phyloP scores from a whole-genome alignment of 306 rosid genomes.

The Rosa multiflora region DNA sequence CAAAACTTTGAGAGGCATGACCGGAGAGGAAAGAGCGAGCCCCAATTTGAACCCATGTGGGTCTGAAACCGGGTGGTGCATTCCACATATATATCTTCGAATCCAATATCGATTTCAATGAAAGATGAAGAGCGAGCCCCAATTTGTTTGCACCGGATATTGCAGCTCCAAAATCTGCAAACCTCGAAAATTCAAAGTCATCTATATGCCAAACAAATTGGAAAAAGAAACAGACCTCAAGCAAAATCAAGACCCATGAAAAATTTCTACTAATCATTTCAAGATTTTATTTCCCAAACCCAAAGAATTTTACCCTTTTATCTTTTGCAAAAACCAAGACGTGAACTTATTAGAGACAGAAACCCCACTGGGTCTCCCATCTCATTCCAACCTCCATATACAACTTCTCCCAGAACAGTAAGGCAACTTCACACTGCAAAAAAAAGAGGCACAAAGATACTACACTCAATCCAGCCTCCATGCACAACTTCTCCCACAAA shows the following conservation, averaged over 20 bases:
- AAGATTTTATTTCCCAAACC: too few relatives aligned
- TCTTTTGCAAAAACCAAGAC: not conserved
- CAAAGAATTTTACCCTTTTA: not conserved
- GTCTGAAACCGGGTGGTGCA: too few relatives aligned
- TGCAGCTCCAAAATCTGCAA: slow-evolving; percentile 99
- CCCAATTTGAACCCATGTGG: too few relatives aligned
- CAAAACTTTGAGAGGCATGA: slow-evolving; percentile 67
- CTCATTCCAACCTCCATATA: not conserved
- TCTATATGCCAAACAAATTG: slow-evolving; percentile 81
- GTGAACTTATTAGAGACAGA: not conserved
- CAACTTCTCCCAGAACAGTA: not conserved
- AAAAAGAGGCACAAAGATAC: not conserved
- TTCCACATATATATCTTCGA: too few relatives aligned
- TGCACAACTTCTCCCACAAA: not conserved
- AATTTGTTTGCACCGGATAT: slow-evolving; percentile 97
- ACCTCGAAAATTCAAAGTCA: slow-evolving; percentile 88
- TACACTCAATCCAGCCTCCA: not conserved
- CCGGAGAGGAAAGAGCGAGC: too few relatives aligned
- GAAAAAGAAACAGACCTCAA: slow-evolving; percentile 10
- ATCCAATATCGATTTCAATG: too few relatives aligned
- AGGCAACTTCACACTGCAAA: not conserved
- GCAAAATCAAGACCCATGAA: too few relatives aligned
- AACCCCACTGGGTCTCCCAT: not conserved
- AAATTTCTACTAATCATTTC: too few relatives aligned
- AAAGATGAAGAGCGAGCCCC: too few relatives aligned